Base-by-base conservation (phyloP, 371 early-diverging fungal species). In the Actinomortierella wolfii region DNA sequence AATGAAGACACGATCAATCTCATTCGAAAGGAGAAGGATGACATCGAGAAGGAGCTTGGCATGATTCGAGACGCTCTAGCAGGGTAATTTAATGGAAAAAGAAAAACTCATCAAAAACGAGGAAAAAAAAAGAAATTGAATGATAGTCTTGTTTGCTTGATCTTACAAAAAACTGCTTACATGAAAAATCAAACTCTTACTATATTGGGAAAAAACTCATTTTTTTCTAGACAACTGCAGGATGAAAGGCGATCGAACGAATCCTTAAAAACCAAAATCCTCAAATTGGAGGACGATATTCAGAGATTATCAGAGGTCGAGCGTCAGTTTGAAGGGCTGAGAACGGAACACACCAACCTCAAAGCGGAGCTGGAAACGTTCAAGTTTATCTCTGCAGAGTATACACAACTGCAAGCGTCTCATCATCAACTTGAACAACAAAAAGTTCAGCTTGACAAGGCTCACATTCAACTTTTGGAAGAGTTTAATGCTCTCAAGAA, bases 1-100 rank as follows among this genome's bases (percentile, higher is more conserved):
- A 71, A 71, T 21, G 73, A 71, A 48, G 73, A 71, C 17, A 71
- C 73, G 3, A 71, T 71, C 48, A 56, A 47, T 4, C 45, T 71
- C 51, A 65, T 71, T 28, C 59, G 73, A 11, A 71, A 71, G 40
- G 73, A 71, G 40, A 71, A 71, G 49, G 57, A 57, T 0, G 62
- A 57, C 2, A 42, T 58, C 5, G 73, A 71, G 29, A 71, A 62
- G 42, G 73, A 71, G 23, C 59, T 71, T 11, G 58, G 59, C 15
- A 43, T 56, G 44, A 71, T 66, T 21, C 65, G 66, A n/a, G 62
- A 71, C n/a, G 73, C 49, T 4, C 62, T 71, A 26, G 73, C 73
- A 56, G 73, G 59, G 66, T 69, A 69, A 2, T 42, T 46, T 20
- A n/a, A n/a, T n/a, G n/a, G n/a, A n/a, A n/a, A n/a, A n/a, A n/a